A percentile compares a stretch with the other conserved stretches of the same genome.
These are phyloP conservation scores for Agapanthus africanus DNA, from an alignment of 106 monocot genomes.

Conservation along the genomic window DNA sequence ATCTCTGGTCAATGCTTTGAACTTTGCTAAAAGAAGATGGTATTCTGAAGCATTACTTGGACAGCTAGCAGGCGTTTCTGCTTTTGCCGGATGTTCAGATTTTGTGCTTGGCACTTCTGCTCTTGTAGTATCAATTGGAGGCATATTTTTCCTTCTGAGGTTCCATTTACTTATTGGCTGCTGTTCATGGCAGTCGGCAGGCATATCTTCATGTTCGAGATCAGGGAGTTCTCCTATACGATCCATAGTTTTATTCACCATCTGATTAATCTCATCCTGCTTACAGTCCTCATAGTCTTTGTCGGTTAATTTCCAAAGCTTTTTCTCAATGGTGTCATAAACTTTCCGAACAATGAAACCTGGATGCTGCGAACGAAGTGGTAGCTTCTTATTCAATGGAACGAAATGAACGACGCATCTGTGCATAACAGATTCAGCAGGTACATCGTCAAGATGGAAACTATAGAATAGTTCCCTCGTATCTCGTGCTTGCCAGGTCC, in stretches of 20 bases:
- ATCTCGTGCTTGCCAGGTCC: constrained; percentile 67
- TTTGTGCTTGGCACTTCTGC: constrained; percentile 27
- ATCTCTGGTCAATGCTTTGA: constrained; percentile 66
- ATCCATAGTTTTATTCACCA: constrained; percentile 67
- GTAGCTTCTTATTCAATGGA: constrained; percentile 75
- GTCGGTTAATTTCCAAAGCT: constrained; percentile 86
- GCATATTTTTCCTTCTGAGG: constrained; percentile 42
- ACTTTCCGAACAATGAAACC: constrained; percentile 93
- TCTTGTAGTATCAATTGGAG: constrained; percentile 49
- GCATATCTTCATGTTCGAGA: constrained; percentile 43
- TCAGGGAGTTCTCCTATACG: constrained; percentile 79
- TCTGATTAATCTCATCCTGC: constrained; percentile 76
- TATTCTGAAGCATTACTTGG: constrained; percentile 47
- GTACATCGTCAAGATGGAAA: constrained; percentile 91
- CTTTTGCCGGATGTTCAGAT: constrained; percentile 32
- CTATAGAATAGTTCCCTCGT: constrained; percentile 90
- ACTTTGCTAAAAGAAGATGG: constrained; percentile 43
- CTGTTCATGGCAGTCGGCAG: constrained; percentile 20
- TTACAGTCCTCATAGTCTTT: constrained; percentile 90
- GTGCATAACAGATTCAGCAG: constrained; percentile 98
- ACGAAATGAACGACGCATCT: constrained; percentile 96
- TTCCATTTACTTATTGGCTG: constrained; percentile 34
- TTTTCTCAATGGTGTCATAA: constrained; percentile 77
- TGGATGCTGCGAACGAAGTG: constrained; percentile 60
- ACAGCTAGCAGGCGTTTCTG: constrained; percentile 68